Percentiles rank a stretch among this genome's conserved stretches.
These are phyloP conservation scores for Akebia trifoliata DNA, from an alignment of 164 flowering plant species.

Conservation along the genomic window DNA sequence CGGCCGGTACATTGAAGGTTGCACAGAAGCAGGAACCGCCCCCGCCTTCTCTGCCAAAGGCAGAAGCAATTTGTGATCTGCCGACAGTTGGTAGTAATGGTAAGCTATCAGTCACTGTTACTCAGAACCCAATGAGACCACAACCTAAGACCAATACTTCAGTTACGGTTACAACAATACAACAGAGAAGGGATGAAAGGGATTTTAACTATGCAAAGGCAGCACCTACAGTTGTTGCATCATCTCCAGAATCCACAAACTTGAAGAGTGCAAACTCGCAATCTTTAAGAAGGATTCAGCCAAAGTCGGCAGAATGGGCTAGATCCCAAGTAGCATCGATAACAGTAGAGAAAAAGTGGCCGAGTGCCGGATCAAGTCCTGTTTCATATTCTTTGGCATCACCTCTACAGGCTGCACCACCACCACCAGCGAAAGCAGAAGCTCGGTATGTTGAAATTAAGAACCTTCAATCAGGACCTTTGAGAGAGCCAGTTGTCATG, in stretches of 20 bases:
- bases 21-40: constrained; percentile 52
- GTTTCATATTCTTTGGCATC: constrained; percentile 34
- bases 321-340: constrained; percentile 23
- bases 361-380: constrained; percentile 32
- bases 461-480: too few relatives aligned
- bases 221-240: constrained; percentile 16
- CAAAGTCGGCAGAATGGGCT: constrained; percentile 32
- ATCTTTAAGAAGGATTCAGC: constrained; percentile 35
- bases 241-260: constrained; percentile 30
- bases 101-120: constrained; percentile 20
- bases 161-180: constrained; percentile 34
- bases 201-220: constrained; percentile 63
- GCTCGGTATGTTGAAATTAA: too few relatives aligned
- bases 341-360: constrained; percentile 45
- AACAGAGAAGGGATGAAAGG: constrained; percentile 57
- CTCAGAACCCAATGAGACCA: constrained; percentile 25
- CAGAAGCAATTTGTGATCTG: constrained; percentile 54
- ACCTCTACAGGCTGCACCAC: constrained; percentile 35
- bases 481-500: too few relatives aligned
- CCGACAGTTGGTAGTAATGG: constrained; percentile 19
- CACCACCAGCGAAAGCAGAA: constrained; percentile 33
- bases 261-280: constrained; percentile 44
- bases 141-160: constrained; percentile 31
- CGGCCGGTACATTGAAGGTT: constrained; percentile 51
- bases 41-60: constrained; percentile 33